phyloP scores from a whole-genome alignment of 2,329 filamentous ascomycete genomes.

The Spiromastix sp. region DNA sequence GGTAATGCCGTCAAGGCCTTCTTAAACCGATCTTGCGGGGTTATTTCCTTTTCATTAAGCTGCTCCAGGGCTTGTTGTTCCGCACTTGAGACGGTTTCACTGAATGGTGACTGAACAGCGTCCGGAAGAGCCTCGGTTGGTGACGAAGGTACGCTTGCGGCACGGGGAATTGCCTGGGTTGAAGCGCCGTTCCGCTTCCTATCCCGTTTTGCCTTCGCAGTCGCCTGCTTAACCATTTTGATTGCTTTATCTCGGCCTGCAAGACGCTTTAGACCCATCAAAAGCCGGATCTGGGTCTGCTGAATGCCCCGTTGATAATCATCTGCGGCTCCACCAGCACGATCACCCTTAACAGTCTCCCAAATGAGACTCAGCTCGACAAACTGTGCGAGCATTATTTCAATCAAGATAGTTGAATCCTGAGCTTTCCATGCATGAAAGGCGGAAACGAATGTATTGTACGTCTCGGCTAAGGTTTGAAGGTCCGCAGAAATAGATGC shows the following conservation, averaged over 20 bases:
- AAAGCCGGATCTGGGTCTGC: conserved; percentile 53
- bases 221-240: conserved; percentile 48
- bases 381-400: conserved; percentile 58
- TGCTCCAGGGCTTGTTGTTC: conserved; percentile 22
- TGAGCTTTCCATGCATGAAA: conserved; percentile 57
- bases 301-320: conserved; percentile 57
- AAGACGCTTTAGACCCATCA: conserved; percentile 52
- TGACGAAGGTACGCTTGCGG: conserved; percentile 32
- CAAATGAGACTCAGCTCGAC: conserved; percentile 57
- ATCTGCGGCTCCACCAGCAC: conserved; percentile 48
- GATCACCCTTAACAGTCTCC: conserved; percentile 57
- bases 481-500: conserved; percentile 36
- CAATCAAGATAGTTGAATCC: conserved; percentile 51
- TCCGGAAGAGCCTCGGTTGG: conserved; percentile 25
- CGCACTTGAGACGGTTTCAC: conserved; percentile 29
- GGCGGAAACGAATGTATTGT: conserved; percentile 50
- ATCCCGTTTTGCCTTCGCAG: conserved; percentile 47
- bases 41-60: conserved; percentile 24
- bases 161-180: conserved; percentile 48
- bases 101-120: conserved; percentile 29
- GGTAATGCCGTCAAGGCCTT: conserved; percentile 51
- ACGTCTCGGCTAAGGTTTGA: conserved; percentile 43
- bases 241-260: conserved; percentile 52
- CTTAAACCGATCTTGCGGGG: conserved; percentile 32
- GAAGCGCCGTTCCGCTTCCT: conserved; percentile 40